Base-by-base conservation (phyloP, 495 filamentous ascomycete species). In the Letharia lupina region DNA sequence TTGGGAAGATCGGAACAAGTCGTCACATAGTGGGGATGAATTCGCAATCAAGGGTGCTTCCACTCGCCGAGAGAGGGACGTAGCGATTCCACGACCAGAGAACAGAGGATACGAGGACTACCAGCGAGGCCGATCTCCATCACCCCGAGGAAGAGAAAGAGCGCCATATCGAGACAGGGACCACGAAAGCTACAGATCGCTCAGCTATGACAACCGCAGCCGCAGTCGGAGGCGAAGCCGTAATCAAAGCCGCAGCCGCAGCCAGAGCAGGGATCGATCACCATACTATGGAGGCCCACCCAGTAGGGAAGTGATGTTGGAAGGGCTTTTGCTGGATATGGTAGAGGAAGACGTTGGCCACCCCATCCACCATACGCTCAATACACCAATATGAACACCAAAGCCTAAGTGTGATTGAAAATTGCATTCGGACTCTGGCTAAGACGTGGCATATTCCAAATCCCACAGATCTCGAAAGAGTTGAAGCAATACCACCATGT, bases 341-440 rank as follows among this genome's bases (percentile, higher is more conserved):
- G 77, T 73, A 69, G 81, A 88, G 82, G 82, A 85, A 77, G 81
- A 84, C 79, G 86, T 84, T 83, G 77, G 77, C 77, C 71, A 72
- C 77, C 72, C 77, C 70, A 69, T 72, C 69, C 37, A 65, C 33
- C 31, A 58, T 57, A 62, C 41, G 54, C 61, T 13, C 65, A 64
- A 52, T 45, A 63, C 60, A 40, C 60, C 58, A 67, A 71, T 58
- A 60, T 69, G 50, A 62, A 35, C 35, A 41, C 60, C 60, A 44
- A 58, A 61, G 62, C 60, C 61, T 68, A 67, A 65, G 63, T 73
- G 64, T 68, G 67, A 67, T n/a, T 39, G n/a, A 40, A 44, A 54
- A 41, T 23, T 54, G 28, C 45, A 31, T 60, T 73, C 61, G 76
- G 68, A 75, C 67, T 74, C 73, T 75, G 70, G 77, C 82, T 84